Evolutionary conservation across 805 yeast genomes (phyloP).

Genomic region (Schizosaccharomyces pombe): DNA sequence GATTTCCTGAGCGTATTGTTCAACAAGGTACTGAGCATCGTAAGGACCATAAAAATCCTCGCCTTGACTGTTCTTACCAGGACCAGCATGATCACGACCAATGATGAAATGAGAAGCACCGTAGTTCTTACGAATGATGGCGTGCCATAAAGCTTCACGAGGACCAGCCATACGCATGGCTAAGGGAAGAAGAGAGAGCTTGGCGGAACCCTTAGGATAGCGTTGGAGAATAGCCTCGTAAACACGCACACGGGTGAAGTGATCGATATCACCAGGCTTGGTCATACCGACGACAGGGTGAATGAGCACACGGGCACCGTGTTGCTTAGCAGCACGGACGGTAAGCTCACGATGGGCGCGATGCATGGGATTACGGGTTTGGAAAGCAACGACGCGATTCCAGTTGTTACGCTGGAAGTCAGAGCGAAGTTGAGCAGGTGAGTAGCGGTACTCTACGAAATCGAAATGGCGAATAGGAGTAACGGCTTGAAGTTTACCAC

Average conservation of each 20-base stretch:
- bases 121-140: slow-evolving; percentile 81
- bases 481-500: slow-evolving; percentile 72
- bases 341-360: slow-evolving; percentile 93
- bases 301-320: slow-evolving; percentile 65
- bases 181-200: slow-evolving; percentile 64
- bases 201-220: slow-evolving; percentile 85
- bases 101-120: slow-evolving; percentile 95
- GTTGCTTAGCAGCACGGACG: slow-evolving; percentile 85
- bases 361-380: slow-evolving; percentile 96
- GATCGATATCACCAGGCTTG: slow-evolving; percentile 94
- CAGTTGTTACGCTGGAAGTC: slow-evolving; percentile 66
- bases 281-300: slow-evolving; percentile 95
- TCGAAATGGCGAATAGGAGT: slow-evolving; percentile 73
- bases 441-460: slow-evolving; percentile 63
- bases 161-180: slow-evolving; percentile 99
- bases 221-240: slow-evolving; percentile 79
- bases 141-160: slow-evolving; percentile 96
- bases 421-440: slow-evolving; percentile 72
- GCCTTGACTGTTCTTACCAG: slow-evolving; percentile 71
- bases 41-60: slow-evolving; percentile 91
- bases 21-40: slow-evolving; percentile 82
- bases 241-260: slow-evolving; percentile 89
- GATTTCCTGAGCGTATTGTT: slow-evolving; percentile 47
- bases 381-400: slow-evolving; percentile 85
- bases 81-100: slow-evolving; percentile 97